These are phyloP conservation scores for Reutealis trisperma DNA, from an alignment of 345 rosid species.

Conservation along the genomic window DNA sequence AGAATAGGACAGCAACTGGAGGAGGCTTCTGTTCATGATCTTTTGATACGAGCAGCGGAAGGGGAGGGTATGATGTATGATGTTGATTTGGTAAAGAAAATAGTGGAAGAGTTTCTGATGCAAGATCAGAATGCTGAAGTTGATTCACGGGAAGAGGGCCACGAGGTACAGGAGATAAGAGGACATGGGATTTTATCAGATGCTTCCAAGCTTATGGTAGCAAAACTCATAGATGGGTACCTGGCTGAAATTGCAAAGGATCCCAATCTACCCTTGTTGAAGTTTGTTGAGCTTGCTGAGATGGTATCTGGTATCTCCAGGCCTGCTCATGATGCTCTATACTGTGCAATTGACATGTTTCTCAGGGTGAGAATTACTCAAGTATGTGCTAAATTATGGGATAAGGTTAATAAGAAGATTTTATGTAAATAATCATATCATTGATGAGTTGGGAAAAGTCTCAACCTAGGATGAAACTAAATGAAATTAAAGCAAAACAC, in stretches of 20 bases:
- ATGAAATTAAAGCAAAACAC: too few species aligned
- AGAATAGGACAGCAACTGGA: slow-evolving; percentile 77
- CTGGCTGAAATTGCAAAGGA: slow-evolving; percentile 80
- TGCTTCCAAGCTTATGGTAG: slow-evolving; percentile 88
- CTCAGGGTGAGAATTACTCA: slow-evolving; percentile 54
- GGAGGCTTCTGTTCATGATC: slow-evolving; percentile 67
- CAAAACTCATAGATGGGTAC: slow-evolving; percentile 69
- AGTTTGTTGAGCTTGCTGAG: slow-evolving; percentile 70
- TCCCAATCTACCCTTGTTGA: slow-evolving; percentile 50
- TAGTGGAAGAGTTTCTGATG: slow-evolving; percentile 59
- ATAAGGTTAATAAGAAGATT: background rate
- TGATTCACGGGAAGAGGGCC: slow-evolving; percentile 38
- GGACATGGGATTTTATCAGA: slow-evolving; percentile 65
- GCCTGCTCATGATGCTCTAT: slow-evolving; percentile 80
- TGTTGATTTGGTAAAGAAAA: slow-evolving; percentile 58
- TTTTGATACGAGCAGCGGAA: slow-evolving; percentile 56
- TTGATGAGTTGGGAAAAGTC: background rate
- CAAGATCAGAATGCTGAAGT: slow-evolving; percentile 51
- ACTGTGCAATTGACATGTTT: slow-evolving; percentile 81
- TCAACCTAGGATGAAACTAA: background rate
- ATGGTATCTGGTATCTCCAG: slow-evolving; percentile 60
- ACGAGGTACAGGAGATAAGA: slow-evolving; percentile 42
- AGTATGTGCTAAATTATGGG: background rate
- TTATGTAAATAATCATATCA: too few species aligned
- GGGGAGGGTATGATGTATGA: slow-evolving; percentile 55